Percentiles rank a stretch among this genome's conserved stretches.
Conservation (phyloP, 2,329 filamentous ascomycete species). For the Parascedosporium putredinis region DNA sequence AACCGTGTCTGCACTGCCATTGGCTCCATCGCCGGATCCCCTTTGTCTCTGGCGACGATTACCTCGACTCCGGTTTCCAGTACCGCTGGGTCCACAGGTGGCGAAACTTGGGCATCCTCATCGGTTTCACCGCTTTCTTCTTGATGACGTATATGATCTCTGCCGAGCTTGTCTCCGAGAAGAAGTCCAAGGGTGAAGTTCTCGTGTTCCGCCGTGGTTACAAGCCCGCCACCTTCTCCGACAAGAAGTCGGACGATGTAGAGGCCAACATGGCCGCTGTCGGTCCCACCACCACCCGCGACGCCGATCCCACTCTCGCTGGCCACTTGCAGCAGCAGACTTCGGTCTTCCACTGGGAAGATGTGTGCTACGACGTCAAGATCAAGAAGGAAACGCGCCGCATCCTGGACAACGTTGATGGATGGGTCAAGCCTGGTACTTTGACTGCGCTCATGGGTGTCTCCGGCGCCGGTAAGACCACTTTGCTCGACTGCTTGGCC, state of each 20-base stretch:
- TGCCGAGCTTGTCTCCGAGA: conserved; percentile 54
- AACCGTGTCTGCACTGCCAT: conserved; percentile 48
- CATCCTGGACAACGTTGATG: conserved; percentile 77
- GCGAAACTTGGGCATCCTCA: conserved; percentile 61
- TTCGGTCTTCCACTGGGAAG: conserved; percentile 75
- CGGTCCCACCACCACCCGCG: conserved; percentile 37
- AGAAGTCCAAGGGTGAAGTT: conserved; percentile 67
- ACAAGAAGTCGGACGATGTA: conserved; percentile 52
- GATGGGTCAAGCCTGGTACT: conserved; percentile 89
- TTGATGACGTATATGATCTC: conserved; percentile 50
- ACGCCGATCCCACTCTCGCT: conserved; percentile 24
- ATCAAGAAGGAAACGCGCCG: conserved; percentile 68
- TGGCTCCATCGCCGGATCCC: conserved; percentile 44
- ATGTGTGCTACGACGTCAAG: conserved; percentile 67
- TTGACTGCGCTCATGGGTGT: conserved; percentile 86
- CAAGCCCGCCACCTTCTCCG: conserved; percentile 45
- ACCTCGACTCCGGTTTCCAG: conserved; percentile 40
- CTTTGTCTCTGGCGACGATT: conserved; percentile 47
- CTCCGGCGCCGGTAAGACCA: conserved; percentile 89
- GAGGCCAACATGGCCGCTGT: conserved; percentile 40
- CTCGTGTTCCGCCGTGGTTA: conserved; percentile 65
- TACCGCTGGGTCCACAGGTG: conserved; percentile 53
- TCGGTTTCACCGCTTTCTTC: conserved; percentile 55
- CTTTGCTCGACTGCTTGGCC: conserved; percentile 75
- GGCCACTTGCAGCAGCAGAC: conserved; percentile 45